Evolutionary conservation across 2,329 filamentous ascomycete genomes (phyloP), one percentile per base, ranked within the genome.

Genomic region (Lecanicillium sp.): DNA sequence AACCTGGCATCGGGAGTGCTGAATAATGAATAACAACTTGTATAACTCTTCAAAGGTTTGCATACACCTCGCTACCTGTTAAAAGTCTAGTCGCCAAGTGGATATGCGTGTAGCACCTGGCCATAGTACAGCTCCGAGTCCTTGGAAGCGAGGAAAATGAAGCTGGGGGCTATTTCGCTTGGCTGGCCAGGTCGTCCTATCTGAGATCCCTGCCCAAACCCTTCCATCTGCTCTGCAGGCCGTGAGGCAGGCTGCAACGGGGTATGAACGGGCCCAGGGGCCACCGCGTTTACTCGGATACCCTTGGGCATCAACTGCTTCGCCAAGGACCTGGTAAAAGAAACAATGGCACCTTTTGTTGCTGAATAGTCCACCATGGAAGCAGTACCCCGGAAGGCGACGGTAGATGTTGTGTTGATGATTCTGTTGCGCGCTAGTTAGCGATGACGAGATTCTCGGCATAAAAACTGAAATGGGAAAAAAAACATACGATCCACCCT

Each of bases 291-390:
- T 35, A 81, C 76, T 2, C 76, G 66, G 47, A 83, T 81, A 2
- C 78, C 79, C 55, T 74, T 77, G 1, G 71, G 65, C n/a, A 72
- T 65, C 4, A 80, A 62, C 48, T 81, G 72, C 51, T 74, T 67
- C 0, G 75, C 69, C 30, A 81, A 61, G 5, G 74, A 66, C 11
- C 71, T 65, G 0, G 78, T 81, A 54, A 81, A 81, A 0, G 72
- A 71, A 2, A 72, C 68, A 48, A 82, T 78, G 20, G 77, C 77
- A 6, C 75, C 78, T 56, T 83, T 82, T 5, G 76, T 80, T 1
- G 75, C 63, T 3, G 72, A 66, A 54, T 81, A 81, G 57, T 81
- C 78, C 2, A 80, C 60, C 64, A 79, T 71, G 15, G 58, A 51
- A 0, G 60, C 52, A 3, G 73, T 75, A 1, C 78, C 77, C 48